These are phyloP conservation scores for Botrytis byssoidea DNA, from an alignment of 2,329 filamentous ascomycete species.

Conservation along the genomic window DNA sequence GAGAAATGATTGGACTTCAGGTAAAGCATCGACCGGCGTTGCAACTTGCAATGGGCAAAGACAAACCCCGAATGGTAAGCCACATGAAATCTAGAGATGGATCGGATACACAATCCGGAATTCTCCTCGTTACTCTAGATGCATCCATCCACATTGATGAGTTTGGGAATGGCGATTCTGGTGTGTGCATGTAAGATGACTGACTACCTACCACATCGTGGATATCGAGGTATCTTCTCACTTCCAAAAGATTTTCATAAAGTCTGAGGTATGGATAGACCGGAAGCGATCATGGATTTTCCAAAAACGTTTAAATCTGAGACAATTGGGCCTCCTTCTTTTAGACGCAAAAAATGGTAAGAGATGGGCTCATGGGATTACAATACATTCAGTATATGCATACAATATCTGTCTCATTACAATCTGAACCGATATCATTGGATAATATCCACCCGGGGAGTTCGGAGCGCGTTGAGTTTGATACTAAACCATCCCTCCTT, in stretches of 20 bases:
- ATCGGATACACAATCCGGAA: neutral
- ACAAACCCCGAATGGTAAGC: slow-evolving; percentile 2
- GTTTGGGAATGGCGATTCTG: neutral
- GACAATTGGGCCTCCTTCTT: neutral
- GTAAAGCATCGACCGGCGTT: neutral
- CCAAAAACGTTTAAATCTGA: neutral
- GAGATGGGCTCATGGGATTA: neutral
- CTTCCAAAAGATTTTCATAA: neutral
- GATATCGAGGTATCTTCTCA: neutral
- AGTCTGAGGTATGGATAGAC: neutral
- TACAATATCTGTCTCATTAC: neutral
- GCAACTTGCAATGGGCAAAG: neutral
- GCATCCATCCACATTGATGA: neutral
- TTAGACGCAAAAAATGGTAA: neutral
- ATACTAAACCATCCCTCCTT: neutral
- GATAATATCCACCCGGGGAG: neutral
- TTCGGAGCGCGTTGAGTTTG: neutral
- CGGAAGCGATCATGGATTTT: neutral
- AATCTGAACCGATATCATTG: neutral
- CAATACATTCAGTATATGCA: neutral
- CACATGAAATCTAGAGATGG: neutral
- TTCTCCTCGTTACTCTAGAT: slow-evolving; percentile 12
- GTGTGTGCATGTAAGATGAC: neutral
- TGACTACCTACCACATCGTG: neutral
- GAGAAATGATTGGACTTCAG: neutral